These are phyloP conservation scores for Plasmodium billcollinsi DNA, from an alignment of 169 alveolate genomes.

Conservation along the genomic window DNA sequence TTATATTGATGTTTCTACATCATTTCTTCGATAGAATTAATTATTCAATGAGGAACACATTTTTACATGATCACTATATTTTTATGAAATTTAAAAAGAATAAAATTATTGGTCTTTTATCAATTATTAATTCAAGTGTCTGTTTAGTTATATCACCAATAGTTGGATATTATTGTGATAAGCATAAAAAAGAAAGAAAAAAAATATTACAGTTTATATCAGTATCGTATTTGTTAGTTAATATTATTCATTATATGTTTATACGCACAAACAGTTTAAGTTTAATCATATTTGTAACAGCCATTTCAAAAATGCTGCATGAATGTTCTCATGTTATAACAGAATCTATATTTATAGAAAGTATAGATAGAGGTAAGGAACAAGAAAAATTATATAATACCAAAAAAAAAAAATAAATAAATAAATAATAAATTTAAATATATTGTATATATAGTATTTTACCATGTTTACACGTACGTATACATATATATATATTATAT, in stretches of 20 bases:
- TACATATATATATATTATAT: background rate
- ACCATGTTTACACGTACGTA: background rate
- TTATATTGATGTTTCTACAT: slow-evolving; percentile 57
- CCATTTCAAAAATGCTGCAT: slow-evolving; percentile 58
- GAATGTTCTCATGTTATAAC: slow-evolving; percentile 69
- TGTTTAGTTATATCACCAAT: slow-evolving; percentile 60
- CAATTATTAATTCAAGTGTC: slow-evolving; percentile 57
- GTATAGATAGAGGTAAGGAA: slow-evolving; percentile 58
- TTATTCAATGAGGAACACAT: slow-evolving; percentile 71
- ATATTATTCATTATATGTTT: slow-evolving; percentile 65
- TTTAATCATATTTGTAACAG: slow-evolving; percentile 49
- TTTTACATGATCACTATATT: slow-evolving; percentile 58
- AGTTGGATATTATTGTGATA: slow-evolving; percentile 66
- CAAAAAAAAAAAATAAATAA: background rate
- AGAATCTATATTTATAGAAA: slow-evolving; percentile 68
- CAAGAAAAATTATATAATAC: background rate
- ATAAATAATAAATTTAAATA: background rate
- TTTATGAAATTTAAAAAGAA: slow-evolving; percentile 52
- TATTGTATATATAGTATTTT: too few relatives aligned
- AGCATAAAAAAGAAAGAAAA: slow-evolving; percentile 49
- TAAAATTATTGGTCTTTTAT: slow-evolving; percentile 48
- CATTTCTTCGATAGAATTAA: slow-evolving; percentile 60
- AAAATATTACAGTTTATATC: slow-evolving; percentile 31
- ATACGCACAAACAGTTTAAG: slow-evolving; percentile 45
- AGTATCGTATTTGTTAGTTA: slow-evolving; percentile 35